Evolutionary conservation across 2,329 filamentous ascomycete species (phyloP).

Genomic region (Ophiostoma fasciatum): DNA sequence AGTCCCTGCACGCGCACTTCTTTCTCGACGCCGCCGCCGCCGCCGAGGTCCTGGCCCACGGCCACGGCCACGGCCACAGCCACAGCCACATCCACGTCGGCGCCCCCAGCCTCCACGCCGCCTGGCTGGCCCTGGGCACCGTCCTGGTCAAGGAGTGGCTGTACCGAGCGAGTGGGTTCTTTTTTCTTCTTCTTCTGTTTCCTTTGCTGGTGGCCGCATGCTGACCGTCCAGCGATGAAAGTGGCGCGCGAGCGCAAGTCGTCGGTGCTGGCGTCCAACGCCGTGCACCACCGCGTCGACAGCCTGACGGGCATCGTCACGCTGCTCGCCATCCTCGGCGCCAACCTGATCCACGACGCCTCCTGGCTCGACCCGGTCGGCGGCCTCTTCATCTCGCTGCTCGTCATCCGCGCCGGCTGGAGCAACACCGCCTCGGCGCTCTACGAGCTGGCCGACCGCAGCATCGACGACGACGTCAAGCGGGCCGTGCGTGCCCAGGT

Average conservation of each 20-base stretch:
- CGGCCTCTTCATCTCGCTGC: constrained; percentile 77
- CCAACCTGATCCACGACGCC: constrained; percentile 72
- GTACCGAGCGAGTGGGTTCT: constrained; percentile 79
- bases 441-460: constrained; percentile 79
- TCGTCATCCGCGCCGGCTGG: constrained; percentile 84
- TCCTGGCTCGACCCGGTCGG: constrained; percentile 91
- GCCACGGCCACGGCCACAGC: constrained; percentile 44
- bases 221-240: constrained; percentile 61
- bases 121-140: constrained; percentile 82
- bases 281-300: constrained; percentile 90
- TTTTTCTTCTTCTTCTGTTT: background rate
- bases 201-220: too few relatives aligned
- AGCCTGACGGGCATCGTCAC: constrained; percentile 92
- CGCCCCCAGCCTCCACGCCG: constrained; percentile 79
- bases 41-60: constrained; percentile 35
- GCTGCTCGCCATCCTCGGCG: constrained; percentile 73
- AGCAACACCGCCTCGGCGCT: constrained; percentile 72
- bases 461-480: constrained; percentile 75
- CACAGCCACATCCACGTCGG: constrained; percentile 53
- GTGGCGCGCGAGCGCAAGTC: constrained; percentile 88
- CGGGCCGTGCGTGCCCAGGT: constrained; percentile 53
- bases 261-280: constrained; percentile 88
- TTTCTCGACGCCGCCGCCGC: constrained; percentile 48
- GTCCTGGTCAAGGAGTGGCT: constrained; percentile 94
- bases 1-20: constrained; percentile 57